phyloP scores from a whole-genome alignment of 2,329 filamentous ascomycete genomes.

The Sphaerulina musiva region DNA sequence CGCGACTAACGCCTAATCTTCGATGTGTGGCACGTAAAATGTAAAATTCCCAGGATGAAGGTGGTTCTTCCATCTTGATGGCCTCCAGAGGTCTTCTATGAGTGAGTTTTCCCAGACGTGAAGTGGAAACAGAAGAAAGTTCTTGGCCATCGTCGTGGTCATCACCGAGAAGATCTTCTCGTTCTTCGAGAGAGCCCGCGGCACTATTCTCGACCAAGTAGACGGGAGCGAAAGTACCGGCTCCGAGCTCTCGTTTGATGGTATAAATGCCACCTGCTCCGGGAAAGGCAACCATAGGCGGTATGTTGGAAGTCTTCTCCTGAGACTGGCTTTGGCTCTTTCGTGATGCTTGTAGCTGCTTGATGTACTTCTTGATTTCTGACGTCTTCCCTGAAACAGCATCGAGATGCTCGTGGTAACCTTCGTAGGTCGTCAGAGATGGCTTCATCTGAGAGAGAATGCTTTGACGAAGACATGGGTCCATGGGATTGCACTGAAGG shows the following conservation, averaged over 20 bases:
- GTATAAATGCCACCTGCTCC: constrained; percentile 63
- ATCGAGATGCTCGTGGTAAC: constrained; percentile 68
- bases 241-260: constrained; percentile 77
- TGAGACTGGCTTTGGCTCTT: constrained; percentile 39
- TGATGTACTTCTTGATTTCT: constrained; percentile 73
- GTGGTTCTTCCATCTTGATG: constrained; percentile 88
- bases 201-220: constrained; percentile 71
- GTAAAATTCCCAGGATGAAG: constrained; percentile 90
- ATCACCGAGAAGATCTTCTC: constrained; percentile 36
- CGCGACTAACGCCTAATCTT: constrained; percentile 63
- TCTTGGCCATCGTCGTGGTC: constrained; percentile 26
- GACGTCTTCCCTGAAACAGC: constrained; percentile 58
- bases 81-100: constrained; percentile 64
- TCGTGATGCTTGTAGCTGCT: constrained; percentile 34
- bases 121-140: constrained; percentile 33
- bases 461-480: constrained; percentile 63
- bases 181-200: constrained; percentile 32
- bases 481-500: constrained; percentile 79
- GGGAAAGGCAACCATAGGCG: constrained; percentile 62
- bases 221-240: constrained; percentile 90
- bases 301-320: constrained; percentile 47
- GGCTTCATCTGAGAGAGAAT: constrained; percentile 72
- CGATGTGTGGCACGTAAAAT: constrained; percentile 79
- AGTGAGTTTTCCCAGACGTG: constrained; percentile 56
- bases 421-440: constrained; percentile 64